Percentiles rank a stretch among this genome's conserved stretches.
These are phyloP conservation scores for Fusarium sp. DNA, from an alignment of 2,329 filamentous ascomycete species.

Conservation along the genomic window DNA sequence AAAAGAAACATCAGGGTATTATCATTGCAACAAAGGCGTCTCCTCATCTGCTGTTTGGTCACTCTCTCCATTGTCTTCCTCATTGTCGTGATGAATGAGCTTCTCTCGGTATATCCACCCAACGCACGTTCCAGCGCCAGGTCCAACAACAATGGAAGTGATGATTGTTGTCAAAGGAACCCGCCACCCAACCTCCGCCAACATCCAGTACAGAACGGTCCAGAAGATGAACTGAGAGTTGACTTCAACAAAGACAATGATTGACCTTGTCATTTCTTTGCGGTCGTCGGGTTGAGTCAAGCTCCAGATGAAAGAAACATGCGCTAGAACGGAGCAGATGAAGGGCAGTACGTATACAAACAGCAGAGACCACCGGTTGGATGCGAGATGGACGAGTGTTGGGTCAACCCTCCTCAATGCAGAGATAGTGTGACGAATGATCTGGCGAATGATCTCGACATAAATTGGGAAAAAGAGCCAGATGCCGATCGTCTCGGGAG, in stretches of 20 bases:
- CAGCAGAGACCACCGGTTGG: conserved; percentile 47
- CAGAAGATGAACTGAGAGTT: conserved; percentile 54
- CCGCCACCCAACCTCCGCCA: conserved; percentile 59
- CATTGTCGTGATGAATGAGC: conserved; percentile 41
- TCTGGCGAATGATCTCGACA: conserved; percentile 54
- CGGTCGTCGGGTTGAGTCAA: conserved; percentile 54
- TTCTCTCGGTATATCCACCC: conserved; percentile 52
- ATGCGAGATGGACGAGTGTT: conserved; percentile 54
- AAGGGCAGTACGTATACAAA: conserved; percentile 57
- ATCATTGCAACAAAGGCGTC: conserved; percentile 45
- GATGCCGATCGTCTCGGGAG: conserved; percentile 49
- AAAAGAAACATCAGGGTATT: background rate
- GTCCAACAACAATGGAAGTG: conserved; percentile 46
- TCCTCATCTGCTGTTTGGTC: conserved; percentile 40
- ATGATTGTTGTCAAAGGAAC: conserved; percentile 46
- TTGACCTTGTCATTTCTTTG: conserved; percentile 58
- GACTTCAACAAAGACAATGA: conserved; percentile 56
- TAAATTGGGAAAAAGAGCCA: conserved; percentile 63
- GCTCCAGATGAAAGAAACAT: conserved; percentile 53
- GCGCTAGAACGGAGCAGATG: conserved; percentile 52
- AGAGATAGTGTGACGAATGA: conserved; percentile 43
- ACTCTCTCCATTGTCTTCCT: conserved; percentile 7
- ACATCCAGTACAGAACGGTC: conserved; percentile 62
- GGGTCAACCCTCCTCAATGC: conserved; percentile 40
- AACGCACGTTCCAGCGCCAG: conserved; percentile 50